Evolutionary conservation across 2,329 filamentous ascomycete genomes (phyloP).

Genomic region (Fusarium fujikuroi): DNA sequence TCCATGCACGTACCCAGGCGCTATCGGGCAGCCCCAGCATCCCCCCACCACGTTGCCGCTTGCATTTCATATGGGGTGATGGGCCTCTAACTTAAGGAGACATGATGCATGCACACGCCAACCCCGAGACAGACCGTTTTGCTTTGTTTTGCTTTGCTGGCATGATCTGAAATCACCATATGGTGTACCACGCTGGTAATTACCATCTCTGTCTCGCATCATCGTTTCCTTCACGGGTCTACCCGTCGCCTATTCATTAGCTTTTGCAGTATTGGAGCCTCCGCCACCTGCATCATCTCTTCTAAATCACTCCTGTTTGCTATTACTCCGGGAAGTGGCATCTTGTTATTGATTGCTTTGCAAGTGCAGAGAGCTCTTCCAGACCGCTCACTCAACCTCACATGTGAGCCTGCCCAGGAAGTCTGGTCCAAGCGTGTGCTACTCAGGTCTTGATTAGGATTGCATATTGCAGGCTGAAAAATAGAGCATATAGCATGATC

Average conservation of each 20-base stretch:
- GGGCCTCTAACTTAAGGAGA: constrained; percentile 6
- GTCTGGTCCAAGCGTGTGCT: constrained; percentile 17
- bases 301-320: background rate
- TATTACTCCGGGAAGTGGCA: background rate
- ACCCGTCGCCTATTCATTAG: background rate
- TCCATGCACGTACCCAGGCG: constrained; percentile 19
- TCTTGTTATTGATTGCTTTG: background rate
- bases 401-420: constrained; percentile 14
- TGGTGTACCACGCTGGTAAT: background rate
- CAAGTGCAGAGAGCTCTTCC: background rate
- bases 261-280: background rate
- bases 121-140: constrained; percentile 19
- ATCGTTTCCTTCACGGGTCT: background rate
- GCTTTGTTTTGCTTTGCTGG: constrained; percentile 20
- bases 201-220: background rate
- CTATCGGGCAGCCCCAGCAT: constrained; percentile 23
- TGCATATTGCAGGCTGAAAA: constrained; percentile 22
- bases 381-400: constrained; percentile 21
- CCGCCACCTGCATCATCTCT: constrained; percentile 3
- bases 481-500: constrained; percentile 22
- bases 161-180: constrained; percentile 33
- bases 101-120: constrained; percentile 20
- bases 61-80: constrained; percentile 36
- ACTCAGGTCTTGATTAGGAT: background rate
- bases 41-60: constrained; percentile 24